Conservation (phyloP, 305 asterid species). For the Salvia sclarea region DNA sequence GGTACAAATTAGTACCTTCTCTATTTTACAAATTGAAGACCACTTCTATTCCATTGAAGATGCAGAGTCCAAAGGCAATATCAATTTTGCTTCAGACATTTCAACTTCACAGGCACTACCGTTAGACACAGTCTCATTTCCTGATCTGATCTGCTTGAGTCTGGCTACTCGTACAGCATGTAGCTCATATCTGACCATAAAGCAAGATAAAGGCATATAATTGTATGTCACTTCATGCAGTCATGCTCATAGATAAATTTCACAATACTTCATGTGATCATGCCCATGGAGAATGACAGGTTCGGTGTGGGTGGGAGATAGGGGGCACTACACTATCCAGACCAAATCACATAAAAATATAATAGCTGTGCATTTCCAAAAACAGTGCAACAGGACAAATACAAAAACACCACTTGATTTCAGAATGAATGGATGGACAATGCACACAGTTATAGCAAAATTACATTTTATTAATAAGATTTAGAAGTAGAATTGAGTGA, state of each 20-base stretch:
- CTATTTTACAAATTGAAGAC: conserved; percentile 27
- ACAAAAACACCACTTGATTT: background rate
- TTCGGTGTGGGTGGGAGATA: background rate
- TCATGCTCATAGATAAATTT: background rate
- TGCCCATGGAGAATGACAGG: background rate
- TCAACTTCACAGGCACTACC: conserved; percentile 66
- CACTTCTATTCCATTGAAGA: conserved; percentile 41
- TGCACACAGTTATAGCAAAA: conserved; percentile 9
- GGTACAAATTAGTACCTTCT: conserved; percentile 41
- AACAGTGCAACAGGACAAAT: background rate
- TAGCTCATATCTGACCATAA: conserved; percentile 68
- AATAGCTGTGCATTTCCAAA: background rate
- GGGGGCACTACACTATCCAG: background rate
- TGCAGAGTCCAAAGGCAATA: conserved; percentile 31
- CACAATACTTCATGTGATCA: background rate
- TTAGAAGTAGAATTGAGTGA: background rate
- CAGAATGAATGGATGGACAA: background rate
- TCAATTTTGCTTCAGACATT: conserved; percentile 76
- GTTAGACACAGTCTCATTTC: conserved; percentile 44
- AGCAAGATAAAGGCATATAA: background rate
- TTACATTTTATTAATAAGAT: background rate
- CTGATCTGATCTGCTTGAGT: conserved; percentile 52
- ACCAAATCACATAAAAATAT: background rate
- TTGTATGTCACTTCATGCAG: background rate
- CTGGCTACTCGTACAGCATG: conserved; percentile 66